Base-by-base conservation (phyloP, 2,329 filamentous ascomycete genomes). In the Mycocentrospora acerina region DNA sequence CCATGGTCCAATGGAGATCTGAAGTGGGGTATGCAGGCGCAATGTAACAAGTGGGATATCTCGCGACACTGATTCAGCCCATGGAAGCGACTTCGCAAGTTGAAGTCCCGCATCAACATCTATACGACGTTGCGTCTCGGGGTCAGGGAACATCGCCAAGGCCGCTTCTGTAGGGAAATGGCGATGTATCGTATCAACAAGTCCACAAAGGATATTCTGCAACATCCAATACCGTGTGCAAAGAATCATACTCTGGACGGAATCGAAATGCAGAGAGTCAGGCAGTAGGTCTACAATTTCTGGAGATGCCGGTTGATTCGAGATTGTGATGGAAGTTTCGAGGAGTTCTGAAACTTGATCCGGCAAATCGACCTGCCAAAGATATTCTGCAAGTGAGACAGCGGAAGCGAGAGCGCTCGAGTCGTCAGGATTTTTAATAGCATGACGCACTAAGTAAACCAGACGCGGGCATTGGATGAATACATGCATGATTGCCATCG, bases 181-280 rank as follows among this genome's bases (percentile, higher is more conserved):
- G 7, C 50, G 46, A 30, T 59, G 48, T 2, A 63, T 19, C 0
- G 51, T 54, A n/a, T 62, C 51, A 1, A 46, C 46, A 8, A 60
- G 26, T 4, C 55, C 60, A 32, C 54, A 57, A 7, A 63, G 45
- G 3, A 46, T 26, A 11, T 49, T 53, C 16, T 51, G 43, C 9
- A 62, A 24, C 45, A 53, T 54, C 60, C 60, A 63, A 26, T 55
- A 60, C 13, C 60, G 46, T 18, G 48, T 59, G 31, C 53, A 55
- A 3, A 60, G 41, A 3, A 56, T 35, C 39, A 55, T 52, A 7
- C 32, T 52, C 24, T 56, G 49, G 3, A 63, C 44, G 2, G 49
- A 57, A 24, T 53, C 32, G 36, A 57, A 63, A 7, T 43, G 32
- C 9, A 59, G 30, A 1, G 51, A 49, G 4, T 56, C 37, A 0